Evolutionary conservation across 192 early-diverging fungal species (phyloP).

Genomic region (Dispira simplex): DNA sequence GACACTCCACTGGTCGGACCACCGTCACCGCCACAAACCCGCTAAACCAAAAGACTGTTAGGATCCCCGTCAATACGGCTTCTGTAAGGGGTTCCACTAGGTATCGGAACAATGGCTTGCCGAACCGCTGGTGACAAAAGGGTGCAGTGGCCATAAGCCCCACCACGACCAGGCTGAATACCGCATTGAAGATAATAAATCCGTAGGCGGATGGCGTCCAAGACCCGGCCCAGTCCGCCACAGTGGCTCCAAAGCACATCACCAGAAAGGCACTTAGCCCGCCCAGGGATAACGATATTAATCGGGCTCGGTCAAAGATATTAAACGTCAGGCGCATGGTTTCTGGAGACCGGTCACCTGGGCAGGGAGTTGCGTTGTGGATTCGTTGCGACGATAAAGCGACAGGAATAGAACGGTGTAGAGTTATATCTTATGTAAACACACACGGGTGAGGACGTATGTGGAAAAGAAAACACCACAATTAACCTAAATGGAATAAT

Average conservation of each 20-base stretch:
- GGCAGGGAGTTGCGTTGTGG: too few species aligned
- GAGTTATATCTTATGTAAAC: too few species aligned
- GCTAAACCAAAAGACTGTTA: constrained; percentile 8
- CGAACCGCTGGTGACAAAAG: constrained; percentile 2
- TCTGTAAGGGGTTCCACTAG: constrained; percentile 6
- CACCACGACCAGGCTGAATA: constrained; percentile 6
- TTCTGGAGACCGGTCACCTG: too few species aligned
- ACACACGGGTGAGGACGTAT: too few species aligned
- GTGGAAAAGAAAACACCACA: too few species aligned
- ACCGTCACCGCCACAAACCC: constrained; percentile 8
- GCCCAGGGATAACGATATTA: not conserved
- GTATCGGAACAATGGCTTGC: not conserved
- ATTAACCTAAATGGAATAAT: too few species aligned
- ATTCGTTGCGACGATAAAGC: too few species aligned
- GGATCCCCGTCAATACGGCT: constrained; percentile 7
- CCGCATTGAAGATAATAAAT: constrained; percentile 11
- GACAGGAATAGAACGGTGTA: too few species aligned
- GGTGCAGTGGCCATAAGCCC: not conserved
- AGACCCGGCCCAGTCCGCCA: constrained; percentile 1
- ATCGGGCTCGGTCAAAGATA: constrained; percentile 8
- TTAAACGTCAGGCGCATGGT: not conserved
- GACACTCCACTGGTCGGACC: constrained; percentile 1
- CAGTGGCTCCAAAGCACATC: constrained; percentile 6
- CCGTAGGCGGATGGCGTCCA: constrained; percentile 8
- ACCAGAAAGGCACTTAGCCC: constrained; percentile 5